These are phyloP conservation scores for Tilletiopsis washingtonensis DNA, from an alignment of 1,284 basidiomycete species.

Conservation along the genomic window DNA sequence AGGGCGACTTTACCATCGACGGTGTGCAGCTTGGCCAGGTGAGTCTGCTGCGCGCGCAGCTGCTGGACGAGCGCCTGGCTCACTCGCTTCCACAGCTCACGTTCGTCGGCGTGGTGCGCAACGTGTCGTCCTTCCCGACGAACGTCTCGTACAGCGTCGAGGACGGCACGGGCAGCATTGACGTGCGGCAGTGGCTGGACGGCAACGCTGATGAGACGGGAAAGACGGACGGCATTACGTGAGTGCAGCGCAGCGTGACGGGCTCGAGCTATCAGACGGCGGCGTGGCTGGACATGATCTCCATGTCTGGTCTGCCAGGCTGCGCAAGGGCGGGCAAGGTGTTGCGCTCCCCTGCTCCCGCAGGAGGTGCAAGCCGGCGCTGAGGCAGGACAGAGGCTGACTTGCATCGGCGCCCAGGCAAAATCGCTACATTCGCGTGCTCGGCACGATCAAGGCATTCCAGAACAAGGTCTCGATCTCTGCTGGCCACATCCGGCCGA, in stretches of 20 bases:
- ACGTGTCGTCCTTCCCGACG: slow-evolving; percentile 65
- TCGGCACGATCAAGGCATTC: slow-evolving; percentile 83
- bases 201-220: slow-evolving; percentile 54
- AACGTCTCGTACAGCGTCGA: slow-evolving; percentile 74
- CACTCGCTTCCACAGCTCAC: slow-evolving; percentile 49
- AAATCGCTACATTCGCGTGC: slow-evolving; percentile 70
- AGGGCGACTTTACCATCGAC: slow-evolving; percentile 80
- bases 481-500: slow-evolving; percentile 44
- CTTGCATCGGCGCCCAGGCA: slow-evolving; percentile 62
- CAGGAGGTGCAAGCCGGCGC: too few species aligned
- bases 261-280: not conserved
- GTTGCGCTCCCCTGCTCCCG: too few species aligned
- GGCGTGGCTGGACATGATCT: too few species aligned
- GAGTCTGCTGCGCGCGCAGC: slow-evolving; percentile 20
- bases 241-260: slow-evolving; percentile 5
- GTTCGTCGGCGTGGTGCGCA: slow-evolving; percentile 72
- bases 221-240: slow-evolving; percentile 31
- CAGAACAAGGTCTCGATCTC: slow-evolving; percentile 70
- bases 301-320: not conserved
- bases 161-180: slow-evolving; percentile 81
- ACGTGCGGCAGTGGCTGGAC: slow-evolving; percentile 83
- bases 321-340: too few species aligned
- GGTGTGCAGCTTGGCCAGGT: slow-evolving; percentile 74
- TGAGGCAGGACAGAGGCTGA: too few species aligned
- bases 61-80: not conserved